phyloP scores from a whole-genome alignment of 352 stramenopile species.

The Plasmopara muralis region DNA sequence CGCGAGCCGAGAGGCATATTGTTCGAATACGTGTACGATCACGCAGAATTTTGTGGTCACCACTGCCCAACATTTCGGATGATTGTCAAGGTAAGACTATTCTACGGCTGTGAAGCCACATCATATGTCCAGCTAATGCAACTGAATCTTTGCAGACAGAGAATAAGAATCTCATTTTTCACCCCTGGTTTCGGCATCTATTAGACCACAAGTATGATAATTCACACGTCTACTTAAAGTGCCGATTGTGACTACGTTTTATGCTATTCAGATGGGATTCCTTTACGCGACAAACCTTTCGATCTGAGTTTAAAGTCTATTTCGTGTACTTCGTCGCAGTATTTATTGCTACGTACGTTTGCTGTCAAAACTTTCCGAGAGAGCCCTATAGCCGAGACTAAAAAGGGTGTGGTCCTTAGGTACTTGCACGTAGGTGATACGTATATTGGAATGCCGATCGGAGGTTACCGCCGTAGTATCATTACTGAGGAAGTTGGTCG shows the following conservation, averaged over 20 bases:
- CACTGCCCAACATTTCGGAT: slow-evolving; percentile 51
- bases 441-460: slow-evolving; percentile 59
- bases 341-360: slow-evolving; percentile 65
- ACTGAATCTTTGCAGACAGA: slow-evolving; percentile 39
- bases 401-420: slow-evolving; percentile 18
- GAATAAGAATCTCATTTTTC: slow-evolving; percentile 68
- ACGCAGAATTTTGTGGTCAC: slow-evolving; percentile 57
- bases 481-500: slow-evolving; percentile 32
- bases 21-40: slow-evolving; percentile 79
- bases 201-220: slow-evolving; percentile 65
- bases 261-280: slow-evolving; percentile 52
- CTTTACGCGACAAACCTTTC: slow-evolving; percentile 60
- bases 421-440: slow-evolving; percentile 72
- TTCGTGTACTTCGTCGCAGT: slow-evolving; percentile 67
- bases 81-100: slow-evolving; percentile 46
- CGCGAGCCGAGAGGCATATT: slow-evolving; percentile 74
- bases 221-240: background rate
- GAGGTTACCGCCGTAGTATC: slow-evolving; percentile 57
- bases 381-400: background rate
- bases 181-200: slow-evolving; percentile 68
- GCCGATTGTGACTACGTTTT: background rate
- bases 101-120: background rate
- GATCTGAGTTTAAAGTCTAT: slow-evolving; percentile 70
- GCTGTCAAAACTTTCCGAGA: background rate
- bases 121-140: background rate